phyloP scores from a whole-genome alignment of 179 eudicot genomes.

The Camellia oleifera region DNA sequence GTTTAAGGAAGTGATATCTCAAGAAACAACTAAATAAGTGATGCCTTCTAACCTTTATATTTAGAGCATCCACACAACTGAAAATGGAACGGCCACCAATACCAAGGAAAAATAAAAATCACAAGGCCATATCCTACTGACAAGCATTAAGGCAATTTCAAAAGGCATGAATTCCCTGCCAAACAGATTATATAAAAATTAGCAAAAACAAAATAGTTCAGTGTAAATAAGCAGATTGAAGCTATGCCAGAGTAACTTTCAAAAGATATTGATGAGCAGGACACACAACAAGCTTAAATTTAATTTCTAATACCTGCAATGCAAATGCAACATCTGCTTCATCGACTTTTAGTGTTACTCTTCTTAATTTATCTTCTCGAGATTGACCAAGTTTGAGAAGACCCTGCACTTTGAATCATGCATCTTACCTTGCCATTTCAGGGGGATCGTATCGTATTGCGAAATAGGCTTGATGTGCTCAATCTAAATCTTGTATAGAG shows the following conservation, averaged over 20 bases:
- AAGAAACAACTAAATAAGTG: neutral
- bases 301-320: slow-evolving; percentile 52
- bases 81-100: neutral
- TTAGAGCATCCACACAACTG: neutral
- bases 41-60: slow-evolving; percentile 10
- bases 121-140: neutral
- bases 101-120: neutral
- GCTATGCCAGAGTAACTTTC: neutral
- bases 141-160: slow-evolving; percentile 65
- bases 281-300: neutral
- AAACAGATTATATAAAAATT: neutral
- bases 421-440: neutral
- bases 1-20: neutral
- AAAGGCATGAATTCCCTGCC: slow-evolving; percentile 84
- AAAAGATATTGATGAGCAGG: neutral
- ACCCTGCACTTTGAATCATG: slow-evolving; percentile 50
- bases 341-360: slow-evolving; percentile 66
- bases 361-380: slow-evolving; percentile 63
- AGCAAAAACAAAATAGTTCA: neutral
- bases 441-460: neutral
- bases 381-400: slow-evolving; percentile 70
- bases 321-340: slow-evolving; percentile 85
- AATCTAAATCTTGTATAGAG: neutral
- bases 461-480: neutral
- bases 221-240: neutral